A percentile compares a stretch with the other conserved stretches of the same genome.
Evolutionary conservation across 2,329 filamentous ascomycete genomes (phyloP).

Genomic region (Lachnum nothofagi): DNA sequence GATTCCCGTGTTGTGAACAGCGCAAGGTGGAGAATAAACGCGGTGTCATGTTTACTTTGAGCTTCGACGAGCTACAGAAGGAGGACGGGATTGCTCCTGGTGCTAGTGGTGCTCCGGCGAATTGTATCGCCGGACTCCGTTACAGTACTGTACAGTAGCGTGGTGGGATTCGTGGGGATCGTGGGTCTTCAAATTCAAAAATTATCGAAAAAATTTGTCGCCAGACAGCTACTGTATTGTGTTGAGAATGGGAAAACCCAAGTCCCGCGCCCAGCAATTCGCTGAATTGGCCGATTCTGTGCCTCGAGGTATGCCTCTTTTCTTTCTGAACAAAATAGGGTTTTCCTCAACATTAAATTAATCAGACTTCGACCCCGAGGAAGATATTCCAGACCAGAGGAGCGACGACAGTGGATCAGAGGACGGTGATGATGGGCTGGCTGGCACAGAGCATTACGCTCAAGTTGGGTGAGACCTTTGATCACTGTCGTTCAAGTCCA

Average conservation of each 20-base stretch:
- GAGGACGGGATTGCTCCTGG: too few species aligned
- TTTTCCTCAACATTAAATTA: too few species aligned
- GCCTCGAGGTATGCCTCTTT: slow-evolving; percentile 49
- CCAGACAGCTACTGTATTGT: too few species aligned
- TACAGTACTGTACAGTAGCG: too few species aligned
- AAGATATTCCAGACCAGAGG: slow-evolving; percentile 23
- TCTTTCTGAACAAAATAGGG: too few species aligned
- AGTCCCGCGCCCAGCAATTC: slow-evolving; percentile 52
- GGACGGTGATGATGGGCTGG: slow-evolving; percentile 48
- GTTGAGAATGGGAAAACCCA: slow-evolving; percentile 45
- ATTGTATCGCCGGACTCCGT: slow-evolving; percentile 12
- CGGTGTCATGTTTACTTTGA: slow-evolving; percentile 30
- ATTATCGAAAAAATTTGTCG: slow-evolving; percentile 20
- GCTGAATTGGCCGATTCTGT: slow-evolving; percentile 56
- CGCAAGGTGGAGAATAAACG: slow-evolving; percentile 52
- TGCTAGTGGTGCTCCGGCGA: background rate
- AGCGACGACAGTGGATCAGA: slow-evolving; percentile 41
- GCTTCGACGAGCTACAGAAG: slow-evolving; percentile 8
- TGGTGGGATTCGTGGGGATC: slow-evolving; percentile 26
- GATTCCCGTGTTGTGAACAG: slow-evolving; percentile 72
- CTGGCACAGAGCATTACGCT: slow-evolving; percentile 82
- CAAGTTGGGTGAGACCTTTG: slow-evolving; percentile 55
- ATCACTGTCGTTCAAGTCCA: background rate
- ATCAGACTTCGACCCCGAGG: slow-evolving; percentile 40
- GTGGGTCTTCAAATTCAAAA: slow-evolving; percentile 4